These are phyloP conservation scores for Plectosphaerella plurivora DNA, from an alignment of 2,329 filamentous ascomycete species.

Conservation along the genomic window DNA sequence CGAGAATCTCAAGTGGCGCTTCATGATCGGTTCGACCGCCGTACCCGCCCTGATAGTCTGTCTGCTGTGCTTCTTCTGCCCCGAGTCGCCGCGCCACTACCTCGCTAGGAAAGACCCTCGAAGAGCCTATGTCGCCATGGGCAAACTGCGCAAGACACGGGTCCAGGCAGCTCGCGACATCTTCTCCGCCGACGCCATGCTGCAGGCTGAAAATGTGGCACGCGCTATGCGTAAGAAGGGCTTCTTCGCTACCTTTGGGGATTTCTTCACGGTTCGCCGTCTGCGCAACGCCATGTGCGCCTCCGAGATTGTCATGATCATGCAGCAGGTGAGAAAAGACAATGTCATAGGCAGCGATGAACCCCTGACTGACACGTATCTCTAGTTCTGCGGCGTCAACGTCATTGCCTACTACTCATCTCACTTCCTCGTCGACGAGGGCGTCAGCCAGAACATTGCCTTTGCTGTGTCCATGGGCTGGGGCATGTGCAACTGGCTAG, in stretches of 20 bases:
- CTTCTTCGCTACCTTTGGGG: constrained; percentile 37
- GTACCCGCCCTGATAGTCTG: constrained; percentile 56
- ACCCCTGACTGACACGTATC: background rate
- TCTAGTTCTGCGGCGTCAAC: constrained; percentile 6
- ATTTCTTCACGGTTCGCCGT: constrained; percentile 56
- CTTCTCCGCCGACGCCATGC: constrained; percentile 52
- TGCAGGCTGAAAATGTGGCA: constrained; percentile 51
- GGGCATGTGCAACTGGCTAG: constrained; percentile 61
- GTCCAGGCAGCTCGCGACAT: constrained; percentile 52
- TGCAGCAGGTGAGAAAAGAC: constrained; percentile 46
- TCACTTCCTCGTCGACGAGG: constrained; percentile 16
- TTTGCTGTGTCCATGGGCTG: constrained; percentile 59
- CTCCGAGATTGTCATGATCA: constrained; percentile 61
- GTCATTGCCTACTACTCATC: constrained; percentile 51
- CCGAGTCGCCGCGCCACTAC: constrained; percentile 47
- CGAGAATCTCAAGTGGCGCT: constrained; percentile 54
- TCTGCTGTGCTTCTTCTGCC: constrained; percentile 44
- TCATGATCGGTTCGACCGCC: constrained; percentile 66
- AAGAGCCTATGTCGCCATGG: constrained; percentile 43
- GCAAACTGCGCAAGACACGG: constrained; percentile 41
- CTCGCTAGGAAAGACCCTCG: constrained; percentile 40
- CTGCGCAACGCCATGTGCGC: constrained; percentile 59
- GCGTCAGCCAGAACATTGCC: constrained; percentile 43
- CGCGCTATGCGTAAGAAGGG: constrained; percentile 41
- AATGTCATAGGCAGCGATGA: background rate